Base-by-base conservation (phyloP, 441 rosid species). In the Flueggea neowawraea region DNA sequence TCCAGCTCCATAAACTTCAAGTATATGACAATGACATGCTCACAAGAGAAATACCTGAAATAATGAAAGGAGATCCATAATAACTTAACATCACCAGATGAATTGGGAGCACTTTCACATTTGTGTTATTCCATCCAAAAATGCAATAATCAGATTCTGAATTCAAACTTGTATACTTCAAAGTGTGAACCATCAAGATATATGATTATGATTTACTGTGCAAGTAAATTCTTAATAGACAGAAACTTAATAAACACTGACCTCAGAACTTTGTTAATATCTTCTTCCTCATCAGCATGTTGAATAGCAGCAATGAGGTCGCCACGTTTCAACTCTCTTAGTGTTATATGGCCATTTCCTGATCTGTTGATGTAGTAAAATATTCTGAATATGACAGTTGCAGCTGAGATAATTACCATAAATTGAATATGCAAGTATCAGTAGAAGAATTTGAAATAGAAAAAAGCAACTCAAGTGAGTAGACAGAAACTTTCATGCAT, bases 1-100 rank as follows among this genome's bases (percentile, higher is more conserved):
- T 95, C 98, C 73, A 95, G 87, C 82, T 95, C 97, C 99, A 96
- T 91, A 66, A 91, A 94, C 83, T 94, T 94, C 92, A 97, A 94
- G 90, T 91, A 94, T 78, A 95, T 84, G 64, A 95, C 97, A 52
- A 91, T 91, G 64, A 95, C 91, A 78, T 95, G 99, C 69, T 95
- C 99, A 69, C 91, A 95, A 2, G 99, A 95, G 81, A 95, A 95
- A 73, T 89, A 94, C 71, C 97, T 94, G 82, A 47, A 65, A n/a
- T 66, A 45, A 61, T 28, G 57, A 57, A 51, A 59, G 13, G 49
- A 62, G 17, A 54, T 57, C 28, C 41, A 16, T 32, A 33, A 52
- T 33, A 52, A 55, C 47, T 53, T 9, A 54, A 58, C 33, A 12
- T 16, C 22, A 58, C 3, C 33, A 16, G 28, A 16, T 22, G 28